Conservation (phyloP, 139 green algal genomes). For the Ettlia oleoabundans region DNA sequence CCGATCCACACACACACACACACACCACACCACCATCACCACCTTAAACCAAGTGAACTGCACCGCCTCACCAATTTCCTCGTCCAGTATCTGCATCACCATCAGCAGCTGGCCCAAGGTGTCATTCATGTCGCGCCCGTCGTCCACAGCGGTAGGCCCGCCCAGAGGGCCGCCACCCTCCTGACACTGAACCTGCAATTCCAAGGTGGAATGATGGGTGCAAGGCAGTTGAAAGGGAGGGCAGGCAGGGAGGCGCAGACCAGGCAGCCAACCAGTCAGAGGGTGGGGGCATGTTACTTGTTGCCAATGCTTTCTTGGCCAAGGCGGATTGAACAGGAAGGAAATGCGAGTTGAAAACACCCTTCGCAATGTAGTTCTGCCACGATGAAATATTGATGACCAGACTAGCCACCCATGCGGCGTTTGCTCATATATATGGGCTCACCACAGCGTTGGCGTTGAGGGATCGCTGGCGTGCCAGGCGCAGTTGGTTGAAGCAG, state of each 20-base stretch:
- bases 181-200: neutral
- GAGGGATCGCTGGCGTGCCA: slow-evolving; percentile 53
- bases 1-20: neutral
- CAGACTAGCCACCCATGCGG: neutral
- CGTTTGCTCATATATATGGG: neutral
- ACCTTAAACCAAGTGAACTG: neutral
- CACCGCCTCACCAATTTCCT: slow-evolving; percentile 67
- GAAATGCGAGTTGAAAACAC: too few species aligned
- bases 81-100: slow-evolving; percentile 88
- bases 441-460: slow-evolving; percentile 1
- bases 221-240: too few species aligned
- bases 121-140: slow-evolving; percentile 54
- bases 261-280: too few species aligned
- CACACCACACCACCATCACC: neutral
- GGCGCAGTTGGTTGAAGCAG: slow-evolving; percentile 91
- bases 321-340: too few species aligned
- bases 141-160: neutral
- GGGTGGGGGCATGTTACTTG: too few species aligned
- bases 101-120: slow-evolving; percentile 87
- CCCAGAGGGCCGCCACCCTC: neutral
- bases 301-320: too few species aligned
- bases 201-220: neutral
- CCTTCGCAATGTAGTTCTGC: neutral
- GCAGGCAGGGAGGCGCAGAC: too few species aligned
- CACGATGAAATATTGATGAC: too few species aligned